Conservation (phyloP, 768 basidiomycete genomes). For the Macrolepiota dolichaula region DNA sequence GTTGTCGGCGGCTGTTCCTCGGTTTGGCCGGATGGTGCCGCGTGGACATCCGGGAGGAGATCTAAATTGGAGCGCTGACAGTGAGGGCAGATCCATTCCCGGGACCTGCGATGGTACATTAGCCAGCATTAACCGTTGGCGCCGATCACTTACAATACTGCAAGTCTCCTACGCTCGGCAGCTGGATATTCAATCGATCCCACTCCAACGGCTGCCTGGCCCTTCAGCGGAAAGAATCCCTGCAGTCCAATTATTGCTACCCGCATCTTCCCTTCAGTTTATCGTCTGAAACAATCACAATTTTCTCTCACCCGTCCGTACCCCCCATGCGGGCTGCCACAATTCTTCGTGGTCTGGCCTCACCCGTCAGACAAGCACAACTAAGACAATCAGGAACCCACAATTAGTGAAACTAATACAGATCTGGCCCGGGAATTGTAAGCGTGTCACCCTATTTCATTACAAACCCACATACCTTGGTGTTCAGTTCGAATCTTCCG, state of each 20-base stretch:
- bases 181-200: constrained; percentile 82
- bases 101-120: constrained; percentile 52
- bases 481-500: constrained; percentile 94
- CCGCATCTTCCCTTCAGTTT: too few species aligned
- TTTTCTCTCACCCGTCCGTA: constrained; percentile 71
- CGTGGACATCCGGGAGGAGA: constrained; percentile 60
- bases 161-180: constrained; percentile 74
- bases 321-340: constrained; percentile 99
- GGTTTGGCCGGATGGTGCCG: constrained; percentile 16
- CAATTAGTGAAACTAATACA: constrained; percentile 93
- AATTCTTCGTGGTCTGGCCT: constrained; percentile 85
- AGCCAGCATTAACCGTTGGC: neutral
- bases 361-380: constrained; percentile 5
- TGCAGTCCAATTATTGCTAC: constrained; percentile 84
- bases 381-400: constrained; percentile 32
- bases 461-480: constrained; percentile 62
- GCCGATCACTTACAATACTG: constrained; percentile 54
- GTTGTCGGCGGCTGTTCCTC: neutral
- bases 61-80: constrained; percentile 67
- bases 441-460: neutral
- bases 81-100: constrained; percentile 76
- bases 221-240: constrained; percentile 86
- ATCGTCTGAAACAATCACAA: neutral
- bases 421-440: constrained; percentile 45
- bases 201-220: constrained; percentile 82